Evolutionary conservation across 331 rosid species (phyloP).

Genomic region (Cydonia oblonga): DNA sequence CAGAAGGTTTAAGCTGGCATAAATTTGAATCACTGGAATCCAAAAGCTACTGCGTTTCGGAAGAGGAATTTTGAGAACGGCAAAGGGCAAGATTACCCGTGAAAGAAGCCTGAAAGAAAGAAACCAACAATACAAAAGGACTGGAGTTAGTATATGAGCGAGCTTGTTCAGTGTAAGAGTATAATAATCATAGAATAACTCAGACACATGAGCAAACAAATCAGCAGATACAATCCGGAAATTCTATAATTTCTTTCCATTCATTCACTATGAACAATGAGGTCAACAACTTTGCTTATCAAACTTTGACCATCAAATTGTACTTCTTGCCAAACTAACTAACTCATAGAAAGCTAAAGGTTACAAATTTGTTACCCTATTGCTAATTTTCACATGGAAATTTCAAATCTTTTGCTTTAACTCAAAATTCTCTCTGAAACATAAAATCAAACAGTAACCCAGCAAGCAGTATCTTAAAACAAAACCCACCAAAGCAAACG

Average conservation of each 20-base stretch:
- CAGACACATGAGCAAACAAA: background rate
- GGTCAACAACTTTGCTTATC: background rate
- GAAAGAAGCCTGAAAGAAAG: constrained; percentile 60
- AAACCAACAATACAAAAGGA: constrained; percentile 7
- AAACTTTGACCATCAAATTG: background rate
- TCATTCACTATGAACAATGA: background rate
- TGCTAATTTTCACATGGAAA: background rate
- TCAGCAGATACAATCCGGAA: background rate
- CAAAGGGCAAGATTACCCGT: constrained; percentile 53
- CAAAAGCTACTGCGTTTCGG: constrained; percentile 85
- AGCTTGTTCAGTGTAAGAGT: background rate
- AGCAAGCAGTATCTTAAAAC: background rate
- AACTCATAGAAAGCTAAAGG: background rate
- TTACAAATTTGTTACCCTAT: background rate
- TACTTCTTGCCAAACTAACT: background rate
- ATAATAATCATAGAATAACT: background rate
- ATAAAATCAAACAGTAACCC: constrained; percentile 15
- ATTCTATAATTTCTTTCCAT: background rate
- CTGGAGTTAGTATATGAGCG: background rate
- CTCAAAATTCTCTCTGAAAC: constrained; percentile 1
- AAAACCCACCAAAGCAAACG: background rate
- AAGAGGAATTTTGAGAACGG: constrained; percentile 68
- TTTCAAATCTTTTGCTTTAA: background rate
- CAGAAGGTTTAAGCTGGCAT: constrained; percentile 81
- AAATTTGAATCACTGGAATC: constrained; percentile 82